phyloP scores from a whole-genome alignment of 75 land plant species.

The Cryptomeria japonica region DNA sequence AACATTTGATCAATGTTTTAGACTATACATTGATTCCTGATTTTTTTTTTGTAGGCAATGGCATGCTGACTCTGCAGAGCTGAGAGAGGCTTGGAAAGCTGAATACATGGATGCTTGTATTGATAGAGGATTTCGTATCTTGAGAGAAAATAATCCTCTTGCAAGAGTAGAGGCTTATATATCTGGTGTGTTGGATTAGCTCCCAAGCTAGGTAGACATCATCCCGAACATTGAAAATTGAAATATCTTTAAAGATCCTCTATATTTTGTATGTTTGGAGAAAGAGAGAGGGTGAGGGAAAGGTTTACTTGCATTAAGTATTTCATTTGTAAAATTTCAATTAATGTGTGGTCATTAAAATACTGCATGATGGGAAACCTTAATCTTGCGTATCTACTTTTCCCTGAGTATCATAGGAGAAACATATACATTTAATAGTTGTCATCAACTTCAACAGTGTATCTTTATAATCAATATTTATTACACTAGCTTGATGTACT shows the following conservation, averaged over 20 bases:
- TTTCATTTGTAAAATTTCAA: background rate
- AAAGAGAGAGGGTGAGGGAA: background rate
- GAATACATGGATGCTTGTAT: slow-evolving; percentile 33
- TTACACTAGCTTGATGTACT: background rate
- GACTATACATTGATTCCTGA: background rate
- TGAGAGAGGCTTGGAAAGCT: slow-evolving; percentile 45
- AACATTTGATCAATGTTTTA: background rate
- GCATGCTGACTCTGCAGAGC: slow-evolving; percentile 33
- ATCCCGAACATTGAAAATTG: background rate
- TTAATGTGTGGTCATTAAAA: background rate
- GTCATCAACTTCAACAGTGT: background rate
- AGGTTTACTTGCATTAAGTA: background rate
- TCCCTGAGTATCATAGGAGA: background rate
- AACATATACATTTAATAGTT: background rate
- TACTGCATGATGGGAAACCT: background rate
- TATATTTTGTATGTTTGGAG: background rate
- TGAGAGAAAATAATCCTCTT: slow-evolving; percentile 29
- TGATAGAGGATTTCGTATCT: slow-evolving; percentile 16
- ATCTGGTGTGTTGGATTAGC: slow-evolving; percentile 5
- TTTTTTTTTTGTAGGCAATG: slow-evolving; percentile 30
- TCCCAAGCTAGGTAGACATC: background rate
- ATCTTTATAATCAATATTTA: background rate
- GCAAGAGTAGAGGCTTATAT: slow-evolving; percentile 11
- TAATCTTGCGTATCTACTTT: background rate
- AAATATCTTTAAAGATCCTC: background rate